Base-by-base conservation (phyloP, 2,329 filamentous ascomycete species). In the Curvularia eragrostidis region DNA sequence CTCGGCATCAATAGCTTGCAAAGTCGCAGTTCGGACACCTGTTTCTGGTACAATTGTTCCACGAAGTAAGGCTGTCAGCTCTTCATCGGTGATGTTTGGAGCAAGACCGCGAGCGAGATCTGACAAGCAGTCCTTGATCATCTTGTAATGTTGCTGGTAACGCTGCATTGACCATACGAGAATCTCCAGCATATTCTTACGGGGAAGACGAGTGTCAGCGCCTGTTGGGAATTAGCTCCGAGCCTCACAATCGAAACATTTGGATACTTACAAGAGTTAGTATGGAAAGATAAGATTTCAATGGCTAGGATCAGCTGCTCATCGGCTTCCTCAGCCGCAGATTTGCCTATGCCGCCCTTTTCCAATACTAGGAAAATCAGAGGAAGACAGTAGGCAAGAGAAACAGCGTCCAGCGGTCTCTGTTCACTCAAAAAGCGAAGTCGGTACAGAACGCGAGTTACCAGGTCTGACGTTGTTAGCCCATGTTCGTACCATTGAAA, bases 131-230 rank as follows among this genome's bases (percentile, higher is more conserved):
- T 99, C 95, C 75, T 94, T 97, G 78, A 97, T 87, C 56, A 93
- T 82, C 78, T 97, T 97, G 81, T 97, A 97, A 77, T 99, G 95
- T 71, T 96, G 93, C 43, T 88, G 89, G 75, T 96, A 97, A 59
- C 80, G 85, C 73, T 96, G 91, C 91, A 99, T 96, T 1, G 93
- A 89, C 43, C 82, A 82, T 55, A 97, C 88, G 36, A 99, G 81
- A 3, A 85, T 83, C 2, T 85, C 81, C 3, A 98, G 77, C 36
- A 97, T 82, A 57, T 93, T 86, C 50, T 85, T 83, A 8, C 95
- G 88, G 28, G 94, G 93, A 24, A 97, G 84, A 30, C 88, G 85
- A 50, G 85, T 82, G 67, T 97, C 90, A 28, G 86, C 83, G 73
- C 82, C 78, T 80, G 59, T n/a, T 5, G n/a, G n/a, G 51, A 51